Evolutionary conservation across 768 basidiomycete genomes (phyloP), one percentile per base, ranked within the genome.

Genomic region (Thelephora aurantiotincta): DNA sequence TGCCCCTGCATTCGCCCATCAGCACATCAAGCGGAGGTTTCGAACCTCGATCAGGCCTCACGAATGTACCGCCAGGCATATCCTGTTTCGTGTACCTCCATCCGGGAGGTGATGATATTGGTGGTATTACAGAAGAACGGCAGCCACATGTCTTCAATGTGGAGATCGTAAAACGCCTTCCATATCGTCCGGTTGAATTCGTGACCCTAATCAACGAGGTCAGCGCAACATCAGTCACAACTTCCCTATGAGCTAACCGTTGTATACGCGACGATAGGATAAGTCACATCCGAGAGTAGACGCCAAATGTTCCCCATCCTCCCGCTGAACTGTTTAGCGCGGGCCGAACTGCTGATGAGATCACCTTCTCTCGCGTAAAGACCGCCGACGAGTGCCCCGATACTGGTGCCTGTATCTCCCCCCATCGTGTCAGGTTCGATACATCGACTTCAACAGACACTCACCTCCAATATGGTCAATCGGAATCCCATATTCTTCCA

Each of bases 101-200:
- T 98, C 7, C 81, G 75, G 7, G 91, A 96, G 41, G 87, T 89
- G 46, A 82, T 91, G 61, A 99, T 96, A 57, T 97, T 97, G 16
- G 96, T 94, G 2, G 94, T 89, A 57, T 98, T 98, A 65, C 92
- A 96, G 65, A 94, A 98, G 68, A 79, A 97, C 3, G 94, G 96
- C 5, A 99, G 70, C 96, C 94, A 98, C 87, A 96, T 94, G 64
- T 96, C 93, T 63, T 91, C 86, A 35, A 90, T 90, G 55, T 97
- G 92, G 36, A 92, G 77, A 62, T 89, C 90, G 55, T 91, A 94
- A 61, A 96, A 94, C 14, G 87, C 87, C 74, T 94, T 93, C 69
- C 91, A 98, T 49, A 98, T 80, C 6, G 84, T 79, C 38, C 96
- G 78, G 64, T 99, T 96, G 64, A 96, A 92, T 63, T 93, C 88